Evolutionary conservation across 345 rosid species (phyloP).

Genomic region (Moringa oleifera): DNA sequence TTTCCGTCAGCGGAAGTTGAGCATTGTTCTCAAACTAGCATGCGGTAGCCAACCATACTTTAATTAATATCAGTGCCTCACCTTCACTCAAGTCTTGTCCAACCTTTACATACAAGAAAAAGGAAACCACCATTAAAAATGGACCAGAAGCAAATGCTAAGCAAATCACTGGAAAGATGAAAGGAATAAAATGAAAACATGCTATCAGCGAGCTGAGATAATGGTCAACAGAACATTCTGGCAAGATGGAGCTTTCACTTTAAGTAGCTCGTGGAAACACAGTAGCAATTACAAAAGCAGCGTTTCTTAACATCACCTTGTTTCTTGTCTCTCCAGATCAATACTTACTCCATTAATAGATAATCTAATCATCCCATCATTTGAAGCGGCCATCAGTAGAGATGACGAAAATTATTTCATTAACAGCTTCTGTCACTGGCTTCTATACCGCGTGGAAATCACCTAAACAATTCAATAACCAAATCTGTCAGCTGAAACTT

Average conservation of each 20-base stretch:
- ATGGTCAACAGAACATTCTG: neutral
- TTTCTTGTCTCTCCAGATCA: neutral
- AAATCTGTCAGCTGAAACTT: too few relatives aligned
- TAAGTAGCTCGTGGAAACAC: too few relatives aligned
- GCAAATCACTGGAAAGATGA: neutral
- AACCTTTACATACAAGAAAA: conserved; percentile 46
- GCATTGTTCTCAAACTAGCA: conserved; percentile 84
- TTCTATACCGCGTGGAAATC: too few relatives aligned
- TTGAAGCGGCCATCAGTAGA: neutral
- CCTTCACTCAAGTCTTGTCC: conserved; percentile 83
- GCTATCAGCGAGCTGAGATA: neutral
- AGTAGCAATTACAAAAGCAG: too few relatives aligned
- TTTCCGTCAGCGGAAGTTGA: conserved; percentile 73
- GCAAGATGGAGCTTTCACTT: neutral
- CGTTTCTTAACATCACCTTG: neutral
- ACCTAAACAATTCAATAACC: too few relatives aligned
- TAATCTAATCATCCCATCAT: neutral
- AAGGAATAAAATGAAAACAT: too few relatives aligned
- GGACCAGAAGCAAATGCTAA: neutral
- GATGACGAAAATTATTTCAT: neutral
- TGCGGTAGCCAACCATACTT: conserved; percentile 77
- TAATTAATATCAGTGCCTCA: conserved; percentile 66
- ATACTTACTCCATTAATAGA: neutral
- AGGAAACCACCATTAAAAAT: neutral
- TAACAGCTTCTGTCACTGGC: neutral